Evolutionary conservation across 2,329 filamentous ascomycete species (phyloP).

Genomic region (Penicillium brevicompactum): DNA sequence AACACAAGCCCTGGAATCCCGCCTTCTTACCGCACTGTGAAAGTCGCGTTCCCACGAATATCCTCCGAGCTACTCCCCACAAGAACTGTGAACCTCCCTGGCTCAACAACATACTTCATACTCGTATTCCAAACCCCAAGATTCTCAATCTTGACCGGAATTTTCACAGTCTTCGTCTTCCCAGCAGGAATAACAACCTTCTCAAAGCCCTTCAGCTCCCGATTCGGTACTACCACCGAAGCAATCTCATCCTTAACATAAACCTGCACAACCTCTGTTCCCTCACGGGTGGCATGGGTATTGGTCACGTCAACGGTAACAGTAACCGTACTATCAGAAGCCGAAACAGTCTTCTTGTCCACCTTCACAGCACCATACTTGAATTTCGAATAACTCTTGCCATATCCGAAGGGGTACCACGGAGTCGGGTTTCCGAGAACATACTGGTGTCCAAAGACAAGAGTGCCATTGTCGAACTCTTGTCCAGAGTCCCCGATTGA

Average conservation of each 20-base stretch:
- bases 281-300: conserved; percentile 54
- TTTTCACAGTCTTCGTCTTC: conserved; percentile 55
- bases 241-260: conserved; percentile 66
- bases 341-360: conserved; percentile 51
- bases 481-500: conserved; percentile 55
- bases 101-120: conserved; percentile 75
- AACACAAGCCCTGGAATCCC: no score
- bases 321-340: conserved; percentile 55
- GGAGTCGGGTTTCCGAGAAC: conserved; percentile 63
- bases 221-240: conserved; percentile 66
- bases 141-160: conserved; percentile 54
- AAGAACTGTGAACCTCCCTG: conserved; percentile 65
- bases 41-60: conserved; percentile 36
- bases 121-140: conserved; percentile 59
- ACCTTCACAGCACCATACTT: conserved; percentile 47
- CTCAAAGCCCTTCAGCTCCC: conserved; percentile 66
- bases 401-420: conserved; percentile 68
- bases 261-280: conserved; percentile 68
- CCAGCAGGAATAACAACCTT: conserved; percentile 65
- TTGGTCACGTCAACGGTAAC: conserved; percentile 66
- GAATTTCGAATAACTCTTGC: conserved; percentile 67
- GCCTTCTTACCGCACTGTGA: conserved; percentile 26
- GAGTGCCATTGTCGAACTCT: conserved; percentile 59
- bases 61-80: conserved; percentile 57
- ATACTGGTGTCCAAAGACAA: conserved; percentile 67